These are phyloP conservation scores for Magnusiomyces sp. DNA, from an alignment of 1,139 yeast species.

Conservation along the genomic window DNA sequence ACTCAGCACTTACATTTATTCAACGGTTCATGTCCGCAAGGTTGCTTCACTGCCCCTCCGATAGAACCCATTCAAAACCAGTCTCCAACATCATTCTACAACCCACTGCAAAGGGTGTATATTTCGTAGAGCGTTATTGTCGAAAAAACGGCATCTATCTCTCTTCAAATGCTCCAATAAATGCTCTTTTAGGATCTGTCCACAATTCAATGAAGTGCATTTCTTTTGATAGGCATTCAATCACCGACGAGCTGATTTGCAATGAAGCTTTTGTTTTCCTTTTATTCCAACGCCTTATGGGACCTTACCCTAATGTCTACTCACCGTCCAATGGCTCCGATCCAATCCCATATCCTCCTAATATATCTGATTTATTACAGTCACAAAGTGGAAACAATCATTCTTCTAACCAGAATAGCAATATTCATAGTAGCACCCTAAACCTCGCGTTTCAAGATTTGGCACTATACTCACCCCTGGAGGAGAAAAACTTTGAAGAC, in stretches of 20 bases:
- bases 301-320: conserved; percentile 65
- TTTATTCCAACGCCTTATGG: conserved; percentile 57
- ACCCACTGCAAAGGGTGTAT: conserved; percentile 89
- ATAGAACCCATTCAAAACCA: conserved; percentile 40
- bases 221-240: conserved; percentile 54
- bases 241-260: conserved; percentile 53
- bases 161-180: not conserved
- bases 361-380: too few species aligned
- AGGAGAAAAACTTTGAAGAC: too few species aligned
- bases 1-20: conserved; percentile 45
- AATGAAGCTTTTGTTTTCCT: conserved; percentile 60
- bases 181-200: conserved; percentile 40
- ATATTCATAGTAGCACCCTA: too few species aligned
- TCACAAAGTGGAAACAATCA: too few species aligned
- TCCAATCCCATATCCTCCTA: conserved; percentile 14
- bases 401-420: too few species aligned
- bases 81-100: conserved; percentile 38
- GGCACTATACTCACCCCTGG: too few species aligned
- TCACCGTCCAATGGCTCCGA: conserved; percentile 43
- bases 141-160: conserved; percentile 42
- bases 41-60: conserved; percentile 67
- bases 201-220: conserved; percentile 70
- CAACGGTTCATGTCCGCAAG: conserved; percentile 55
- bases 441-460: too few species aligned
- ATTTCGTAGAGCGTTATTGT: conserved; percentile 55